Conservation (phyloP, 805 yeast species). For the Metschnikowia similis region DNA sequence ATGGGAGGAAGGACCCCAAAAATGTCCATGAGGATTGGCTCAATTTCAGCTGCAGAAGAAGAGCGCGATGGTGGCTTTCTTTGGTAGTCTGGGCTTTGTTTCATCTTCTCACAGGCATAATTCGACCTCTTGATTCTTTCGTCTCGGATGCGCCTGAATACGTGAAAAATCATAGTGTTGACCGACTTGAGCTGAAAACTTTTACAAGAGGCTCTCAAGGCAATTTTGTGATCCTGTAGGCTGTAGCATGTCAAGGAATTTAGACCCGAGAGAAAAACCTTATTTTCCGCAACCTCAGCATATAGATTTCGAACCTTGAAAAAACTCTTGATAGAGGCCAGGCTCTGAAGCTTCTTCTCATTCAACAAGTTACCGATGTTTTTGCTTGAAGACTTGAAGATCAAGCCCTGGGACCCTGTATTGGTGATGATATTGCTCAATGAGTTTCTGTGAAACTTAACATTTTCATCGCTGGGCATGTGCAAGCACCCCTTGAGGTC, state of each 20-base stretch:
- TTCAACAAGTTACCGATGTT: constrained; percentile 14
- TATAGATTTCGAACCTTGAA: constrained; percentile 30
- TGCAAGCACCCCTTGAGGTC: constrained; percentile 29
- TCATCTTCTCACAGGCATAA: constrained; percentile 20
- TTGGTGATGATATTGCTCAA: constrained; percentile 24
- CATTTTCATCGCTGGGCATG: constrained; percentile 20
- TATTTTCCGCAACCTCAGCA: constrained; percentile 30
- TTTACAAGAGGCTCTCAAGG: constrained; percentile 24
- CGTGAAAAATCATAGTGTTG: constrained; percentile 34
- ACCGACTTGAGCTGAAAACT: constrained; percentile 29
- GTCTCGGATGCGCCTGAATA: constrained; percentile 31
- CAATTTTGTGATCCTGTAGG: constrained; percentile 18
- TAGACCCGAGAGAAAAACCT: constrained; percentile 23
- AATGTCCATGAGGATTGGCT: constrained; percentile 18
- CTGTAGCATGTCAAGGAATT: constrained; percentile 25
- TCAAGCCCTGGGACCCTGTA: constrained; percentile 20
- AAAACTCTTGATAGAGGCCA: constrained; percentile 18
- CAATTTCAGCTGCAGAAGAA: neutral
- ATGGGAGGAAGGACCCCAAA: constrained; percentile 29
- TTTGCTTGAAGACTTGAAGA: constrained; percentile 27
- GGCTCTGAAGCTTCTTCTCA: neutral
- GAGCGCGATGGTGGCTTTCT: neutral
- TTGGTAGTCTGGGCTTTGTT: neutral
- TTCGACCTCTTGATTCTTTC: constrained; percentile 24
- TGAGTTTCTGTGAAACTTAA: constrained; percentile 19